These are phyloP conservation scores for Ceratocystis smalleyi DNA, from an alignment of 2,329 filamentous ascomycete genomes.

Conservation along the genomic window DNA sequence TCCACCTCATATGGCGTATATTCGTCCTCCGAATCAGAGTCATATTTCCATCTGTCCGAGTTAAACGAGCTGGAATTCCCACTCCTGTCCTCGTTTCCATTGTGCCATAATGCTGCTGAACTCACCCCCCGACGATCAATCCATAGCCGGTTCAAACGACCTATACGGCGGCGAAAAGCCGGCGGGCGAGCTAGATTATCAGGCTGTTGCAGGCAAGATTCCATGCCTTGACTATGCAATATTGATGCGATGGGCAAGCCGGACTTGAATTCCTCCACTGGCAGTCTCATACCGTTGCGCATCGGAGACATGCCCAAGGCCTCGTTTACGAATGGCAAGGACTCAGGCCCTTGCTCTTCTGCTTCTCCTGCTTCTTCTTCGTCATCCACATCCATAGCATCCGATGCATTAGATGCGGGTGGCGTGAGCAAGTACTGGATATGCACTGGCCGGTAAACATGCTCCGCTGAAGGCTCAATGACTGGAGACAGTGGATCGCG, in stretches of 20 bases:
- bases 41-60: conserved; percentile 68
- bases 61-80: conserved; percentile 14
- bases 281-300: conserved; percentile 18
- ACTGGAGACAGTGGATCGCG: conserved; percentile 70
- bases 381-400: conserved; percentile 42
- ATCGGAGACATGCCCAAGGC: background rate
- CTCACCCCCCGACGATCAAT: conserved; percentile 65
- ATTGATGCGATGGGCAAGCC: conserved; percentile 26
- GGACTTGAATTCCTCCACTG: conserved; percentile 34
- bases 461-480: conserved; percentile 43
- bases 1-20: conserved; percentile 70
- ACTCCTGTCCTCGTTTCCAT: conserved; percentile 18
- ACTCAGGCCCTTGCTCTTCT: background rate
- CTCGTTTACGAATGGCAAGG: background rate
- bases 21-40: conserved; percentile 71
- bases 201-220: background rate
- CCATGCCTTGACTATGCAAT: conserved; percentile 23
- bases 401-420: conserved; percentile 40
- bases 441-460: conserved; percentile 55
- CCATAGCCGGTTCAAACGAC: conserved; percentile 70
- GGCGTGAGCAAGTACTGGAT: conserved; percentile 55
- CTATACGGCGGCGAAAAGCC: conserved; percentile 68
- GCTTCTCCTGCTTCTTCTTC: conserved; percentile 20
- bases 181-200: conserved; percentile 28
- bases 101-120: conserved; percentile 31